Evolutionary conservation across 2,329 filamentous ascomycete genomes (phyloP).

Genomic region (Helotiales sp.): DNA sequence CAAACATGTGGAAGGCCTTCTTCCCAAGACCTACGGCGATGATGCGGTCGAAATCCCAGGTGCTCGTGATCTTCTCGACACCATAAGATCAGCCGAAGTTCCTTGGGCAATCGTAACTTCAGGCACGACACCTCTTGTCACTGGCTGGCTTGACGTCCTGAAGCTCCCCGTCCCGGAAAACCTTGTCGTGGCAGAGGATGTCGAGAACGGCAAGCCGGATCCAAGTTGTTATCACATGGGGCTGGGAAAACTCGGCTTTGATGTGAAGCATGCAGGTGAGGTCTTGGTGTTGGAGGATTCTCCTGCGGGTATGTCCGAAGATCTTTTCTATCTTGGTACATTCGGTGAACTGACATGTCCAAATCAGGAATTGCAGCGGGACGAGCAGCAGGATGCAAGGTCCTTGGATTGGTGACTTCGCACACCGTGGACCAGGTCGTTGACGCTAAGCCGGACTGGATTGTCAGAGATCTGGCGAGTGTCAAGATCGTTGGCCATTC

Average conservation of each 20-base stretch:
- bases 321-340: background rate
- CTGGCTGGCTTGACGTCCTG: conserved; percentile 70
- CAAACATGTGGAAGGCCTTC: conserved; percentile 70
- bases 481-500: conserved; percentile 49
- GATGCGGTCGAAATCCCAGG: conserved; percentile 87
- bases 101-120: conserved; percentile 85
- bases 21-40: conserved; percentile 74
- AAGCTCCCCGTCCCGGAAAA: conserved; percentile 63
- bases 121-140: conserved; percentile 66
- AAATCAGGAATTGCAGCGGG: conserved; percentile 56
- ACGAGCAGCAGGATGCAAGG: conserved; percentile 70
- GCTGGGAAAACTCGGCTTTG: conserved; percentile 54
- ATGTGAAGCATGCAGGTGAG: conserved; percentile 35
- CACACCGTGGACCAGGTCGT: conserved; percentile 60
- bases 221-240: conserved; percentile 73
- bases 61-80: conserved; percentile 67
- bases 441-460: conserved; percentile 67
- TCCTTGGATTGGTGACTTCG: conserved; percentile 65
- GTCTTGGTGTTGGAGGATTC: conserved; percentile 70
- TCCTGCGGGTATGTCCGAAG: conserved; percentile 44
- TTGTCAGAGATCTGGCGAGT: conserved; percentile 65
- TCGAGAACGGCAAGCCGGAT: conserved; percentile 74
- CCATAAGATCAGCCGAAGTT: conserved; percentile 56
- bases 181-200: conserved; percentile 75
- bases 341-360: conserved; percentile 29